Evolutionary conservation across 345 rosid genomes (phyloP).

Genomic region (Euphorbia tirucalli): DNA sequence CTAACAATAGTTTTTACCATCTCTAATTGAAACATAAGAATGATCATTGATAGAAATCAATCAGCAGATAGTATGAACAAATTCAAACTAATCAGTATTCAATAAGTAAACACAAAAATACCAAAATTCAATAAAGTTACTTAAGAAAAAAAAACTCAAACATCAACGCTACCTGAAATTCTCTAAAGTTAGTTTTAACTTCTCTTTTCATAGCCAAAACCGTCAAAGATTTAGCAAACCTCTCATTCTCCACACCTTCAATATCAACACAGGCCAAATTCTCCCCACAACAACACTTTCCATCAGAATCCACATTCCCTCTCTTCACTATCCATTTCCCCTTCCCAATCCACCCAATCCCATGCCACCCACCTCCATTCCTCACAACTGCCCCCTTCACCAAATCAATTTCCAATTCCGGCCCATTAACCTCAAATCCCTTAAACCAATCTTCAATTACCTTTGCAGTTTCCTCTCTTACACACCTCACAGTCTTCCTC

Average conservation of each 20-base stretch:
- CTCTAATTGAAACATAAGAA: no score
- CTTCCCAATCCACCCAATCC: slow-evolving; percentile 68
- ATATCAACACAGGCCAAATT: slow-evolving; percentile 67
- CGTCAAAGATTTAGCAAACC: slow-evolving; percentile 60
- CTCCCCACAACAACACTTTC: slow-evolving; percentile 67
- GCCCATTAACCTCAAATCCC: slow-evolving; percentile 33
- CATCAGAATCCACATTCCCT: slow-evolving; percentile 45
- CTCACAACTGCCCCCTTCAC: slow-evolving; percentile 43
- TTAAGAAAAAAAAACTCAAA: background rate
- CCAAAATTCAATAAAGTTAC: background rate
- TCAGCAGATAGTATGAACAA: no score
- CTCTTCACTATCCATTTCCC: slow-evolving; percentile 66
- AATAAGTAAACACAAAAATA: background rate
- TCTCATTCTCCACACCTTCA: slow-evolving; percentile 60
- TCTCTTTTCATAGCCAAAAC: slow-evolving; percentile 81
- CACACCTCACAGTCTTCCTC: slow-evolving; percentile 56
- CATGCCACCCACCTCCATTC: slow-evolving; percentile 97
- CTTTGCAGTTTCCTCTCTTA: slow-evolving; percentile 52
- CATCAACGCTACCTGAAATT: slow-evolving; percentile 64
- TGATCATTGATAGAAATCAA: no score
- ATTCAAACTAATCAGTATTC: background rate
- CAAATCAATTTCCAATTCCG: slow-evolving; percentile 28
- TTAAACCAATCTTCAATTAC: slow-evolving; percentile 62
- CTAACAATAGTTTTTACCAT: no score
- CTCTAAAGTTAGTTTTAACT: slow-evolving; percentile 66